phyloP scores from a whole-genome alignment of 805 yeast species.

The Geotrichum ghanense region DNA sequence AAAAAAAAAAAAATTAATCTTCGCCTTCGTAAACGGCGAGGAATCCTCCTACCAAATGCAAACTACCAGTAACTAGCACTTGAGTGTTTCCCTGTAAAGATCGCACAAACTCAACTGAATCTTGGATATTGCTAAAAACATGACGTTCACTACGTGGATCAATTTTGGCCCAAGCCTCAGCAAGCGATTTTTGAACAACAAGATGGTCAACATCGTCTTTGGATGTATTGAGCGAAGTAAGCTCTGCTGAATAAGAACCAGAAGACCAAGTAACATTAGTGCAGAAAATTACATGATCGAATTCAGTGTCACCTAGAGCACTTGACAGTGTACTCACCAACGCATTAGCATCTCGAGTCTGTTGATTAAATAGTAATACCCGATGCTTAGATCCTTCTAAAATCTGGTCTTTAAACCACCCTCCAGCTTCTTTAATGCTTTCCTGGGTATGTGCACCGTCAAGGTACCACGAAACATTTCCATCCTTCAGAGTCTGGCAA shows the following conservation, averaged over 20 bases:
- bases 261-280: slow-evolving; percentile 87
- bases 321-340: slow-evolving; percentile 45
- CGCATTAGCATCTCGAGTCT: slow-evolving; percentile 71
- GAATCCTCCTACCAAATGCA: slow-evolving; percentile 91
- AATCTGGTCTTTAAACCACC: slow-evolving; percentile 47
- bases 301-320: slow-evolving; percentile 31
- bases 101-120: slow-evolving; percentile 47
- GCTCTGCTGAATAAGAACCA: slow-evolving; percentile 61
- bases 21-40: slow-evolving; percentile 61
- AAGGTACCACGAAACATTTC: slow-evolving; percentile 56
- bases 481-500: slow-evolving; percentile 56
- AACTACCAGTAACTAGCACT: slow-evolving; percentile 87
- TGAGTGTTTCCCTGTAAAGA: slow-evolving; percentile 36
- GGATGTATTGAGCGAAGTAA: slow-evolving; percentile 77
- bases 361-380: slow-evolving; percentile 83
- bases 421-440: slow-evolving; percentile 68
- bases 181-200: slow-evolving; percentile 66
- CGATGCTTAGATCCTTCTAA: slow-evolving; percentile 17
- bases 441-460: slow-evolving; percentile 97
- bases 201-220: slow-evolving; percentile 68
- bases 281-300: slow-evolving; percentile 74
- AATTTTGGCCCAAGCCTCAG: slow-evolving; percentile 56
- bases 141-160: slow-evolving; percentile 31
- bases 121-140: slow-evolving; percentile 66
- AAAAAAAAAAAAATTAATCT: too few species aligned